Evolutionary conservation across 1,139 yeast species (phyloP).

Genomic region (Keqinozyma sinolaborantium): DNA sequence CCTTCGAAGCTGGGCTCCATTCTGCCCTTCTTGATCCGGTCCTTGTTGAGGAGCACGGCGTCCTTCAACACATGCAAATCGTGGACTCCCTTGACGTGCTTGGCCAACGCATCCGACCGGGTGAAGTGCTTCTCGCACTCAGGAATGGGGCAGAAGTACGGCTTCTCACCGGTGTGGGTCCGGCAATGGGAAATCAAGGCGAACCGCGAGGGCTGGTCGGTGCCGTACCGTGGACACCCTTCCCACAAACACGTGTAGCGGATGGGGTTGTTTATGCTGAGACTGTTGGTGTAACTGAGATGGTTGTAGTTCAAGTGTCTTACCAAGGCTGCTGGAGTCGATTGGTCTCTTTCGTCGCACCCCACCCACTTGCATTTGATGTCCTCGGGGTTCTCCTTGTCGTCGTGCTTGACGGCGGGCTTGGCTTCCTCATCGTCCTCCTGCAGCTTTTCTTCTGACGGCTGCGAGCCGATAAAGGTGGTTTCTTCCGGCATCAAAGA

Average conservation of each 20-base stretch:
- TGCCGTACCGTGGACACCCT: slow-evolving; percentile 52
- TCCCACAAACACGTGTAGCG: slow-evolving; percentile 63
- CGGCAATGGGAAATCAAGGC: slow-evolving; percentile 63
- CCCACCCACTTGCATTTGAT: slow-evolving; percentile 33
- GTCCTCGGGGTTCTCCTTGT: slow-evolving; percentile 8
- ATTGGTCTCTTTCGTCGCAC: slow-evolving; percentile 19
- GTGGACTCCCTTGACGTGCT: slow-evolving; percentile 63
- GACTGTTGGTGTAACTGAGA: slow-evolving; percentile 14
- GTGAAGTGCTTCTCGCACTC: slow-evolving; percentile 64
- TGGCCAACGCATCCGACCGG: slow-evolving; percentile 58
- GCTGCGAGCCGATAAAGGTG: background rate
- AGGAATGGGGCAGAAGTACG: slow-evolving; percentile 65
- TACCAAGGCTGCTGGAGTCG: slow-evolving; percentile 25
- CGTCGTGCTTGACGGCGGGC: background rate
- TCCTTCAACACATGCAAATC: slow-evolving; percentile 42
- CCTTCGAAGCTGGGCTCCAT: slow-evolving; percentile 16
- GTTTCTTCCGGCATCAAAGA: slow-evolving; percentile 3
- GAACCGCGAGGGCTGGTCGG: slow-evolving; percentile 55
- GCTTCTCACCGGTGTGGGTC: slow-evolving; percentile 65
- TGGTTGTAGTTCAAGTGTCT: slow-evolving; percentile 30
- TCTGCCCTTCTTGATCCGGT: slow-evolving; percentile 19
- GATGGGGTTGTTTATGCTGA: slow-evolving; percentile 16
- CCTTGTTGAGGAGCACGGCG: slow-evolving; percentile 25
- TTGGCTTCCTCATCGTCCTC: slow-evolving; percentile 7
- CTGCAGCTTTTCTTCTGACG: slow-evolving; percentile 1